Base-by-base conservation (phyloP, 768 basidiomycete species). In the Clathrus columnatus region DNA sequence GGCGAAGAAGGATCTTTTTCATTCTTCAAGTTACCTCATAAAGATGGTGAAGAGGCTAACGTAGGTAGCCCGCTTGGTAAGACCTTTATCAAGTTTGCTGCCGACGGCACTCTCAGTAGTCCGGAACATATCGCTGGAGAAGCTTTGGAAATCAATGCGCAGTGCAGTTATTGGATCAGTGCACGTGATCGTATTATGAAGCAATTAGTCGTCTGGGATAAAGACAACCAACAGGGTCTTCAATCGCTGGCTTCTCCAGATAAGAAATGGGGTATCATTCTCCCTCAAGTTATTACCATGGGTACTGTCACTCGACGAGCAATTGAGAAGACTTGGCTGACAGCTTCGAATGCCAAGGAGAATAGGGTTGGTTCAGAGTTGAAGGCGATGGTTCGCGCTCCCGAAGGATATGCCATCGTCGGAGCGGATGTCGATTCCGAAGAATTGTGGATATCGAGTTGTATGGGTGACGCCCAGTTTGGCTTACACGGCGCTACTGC, bases 341-440 rank as follows among this genome's bases (percentile, higher is more conserved):
- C 96, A 0, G 96, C 96, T 0, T 93, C 92, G 61, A 99, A 99
- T 63, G 94, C 96, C 1, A 99, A 98, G 76, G 84, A 84, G 71
- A 95, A 96, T 61, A 85, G 96, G 18, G 89, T 98, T n/a, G 95
- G 95, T 1, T 96, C 93, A 0, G 96, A 99, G 70, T 80, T 98
- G 59, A 98, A 98, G 67, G 90, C 94, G 3, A 96, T 98, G 94
- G 85, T 99, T 7, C 84, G 88, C 21, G 94, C 94, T 0, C 96
- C 95, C 1, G 78, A 82, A 0, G 94, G 96, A 1, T 96, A 95
- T 67, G 81, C 87, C 5, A 89, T 99, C 60, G 92, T 99, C 20
- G 96, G 96, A 4, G 96, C 96, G 0, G 96, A 99, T 67, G 96
- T 99, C 21, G 96, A 99, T 69, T 95, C 92, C 47, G 95, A 98